Base-by-base conservation (phyloP, 169 alveolate genomes). In the Theileria sp. region DNA sequence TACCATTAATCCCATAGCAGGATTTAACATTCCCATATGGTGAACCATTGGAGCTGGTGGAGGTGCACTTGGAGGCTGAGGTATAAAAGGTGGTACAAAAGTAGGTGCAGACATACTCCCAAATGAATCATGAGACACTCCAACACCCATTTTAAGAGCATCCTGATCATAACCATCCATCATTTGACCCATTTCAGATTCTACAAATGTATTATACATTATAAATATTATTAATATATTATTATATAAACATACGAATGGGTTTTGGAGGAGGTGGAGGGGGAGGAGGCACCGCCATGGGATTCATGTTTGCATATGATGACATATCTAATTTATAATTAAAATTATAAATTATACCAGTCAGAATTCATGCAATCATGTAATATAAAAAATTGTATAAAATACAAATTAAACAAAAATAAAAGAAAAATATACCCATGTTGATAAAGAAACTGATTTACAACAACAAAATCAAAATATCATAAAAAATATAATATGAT, bases 31-130 rank as follows among this genome's bases (percentile, higher is more conserved):
- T 60, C 44, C 44, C 68, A 25, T 23, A 60, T 5, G 68, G 7
- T 23, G 72, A 28, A 64, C 72, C 17, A n/a, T 13, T 64, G 50
- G 49, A 70, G 10, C 67, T 3, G 67, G 77, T 34, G 77, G 77
- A 17, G 77, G 77, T 25, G 30, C 77, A 25, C 61, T 7, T 3
- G 77, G 77, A 28, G 77, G 72, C 32, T 64, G 72, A 64, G 72
- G 72, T n/a, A 64, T 38, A 21, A 64, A 64, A 8, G 23, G 17
- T 10, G 68, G 28, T 25, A 10, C 68, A 23, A 12, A 25, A 0
- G 68, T 23, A 25, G 68, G 68, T 8, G 36, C 68, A 25, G 44
- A 23, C 13, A 60, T 28, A 10, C 25, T 23, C 1, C 28, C 75
- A 15, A 3, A 67, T 0, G 75, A 23, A 34, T 38, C 62, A 67